These are phyloP conservation scores for Aphanoascus verrucosus DNA, from an alignment of 2,329 filamentous ascomycete species.

Conservation along the genomic window DNA sequence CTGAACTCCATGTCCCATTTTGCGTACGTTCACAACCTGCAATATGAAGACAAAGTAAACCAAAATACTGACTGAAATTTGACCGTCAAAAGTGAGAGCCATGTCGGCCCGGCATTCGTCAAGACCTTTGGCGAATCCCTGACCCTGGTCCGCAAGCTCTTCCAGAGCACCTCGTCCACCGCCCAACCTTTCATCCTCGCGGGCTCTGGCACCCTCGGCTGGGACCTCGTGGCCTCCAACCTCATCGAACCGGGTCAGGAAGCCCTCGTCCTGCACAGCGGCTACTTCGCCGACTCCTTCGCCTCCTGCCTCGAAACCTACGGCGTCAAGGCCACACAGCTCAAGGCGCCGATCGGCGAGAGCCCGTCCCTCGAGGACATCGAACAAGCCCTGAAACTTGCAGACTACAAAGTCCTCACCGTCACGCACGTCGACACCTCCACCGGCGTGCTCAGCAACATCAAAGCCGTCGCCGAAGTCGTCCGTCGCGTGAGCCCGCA, in stretches of 20 bases:
- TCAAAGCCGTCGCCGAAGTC: conserved; percentile 70
- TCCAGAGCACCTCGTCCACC: conserved; percentile 72
- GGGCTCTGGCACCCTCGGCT: conserved; percentile 89
- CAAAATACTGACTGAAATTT: background rate
- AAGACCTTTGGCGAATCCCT: conserved; percentile 83
- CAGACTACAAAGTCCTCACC: conserved; percentile 87
- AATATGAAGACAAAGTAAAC: background rate
- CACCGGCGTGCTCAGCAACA: conserved; percentile 86
- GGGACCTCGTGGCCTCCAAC: conserved; percentile 94
- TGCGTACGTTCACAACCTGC: conserved; percentile 33
- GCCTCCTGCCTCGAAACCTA: conserved; percentile 86
- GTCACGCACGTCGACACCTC: conserved; percentile 97
- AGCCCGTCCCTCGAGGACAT: conserved; percentile 78
- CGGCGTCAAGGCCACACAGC: conserved; percentile 76
- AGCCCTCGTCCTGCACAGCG: conserved; percentile 84
- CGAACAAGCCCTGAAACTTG: conserved; percentile 76
- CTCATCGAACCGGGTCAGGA: conserved; percentile 80
- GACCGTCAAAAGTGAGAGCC: conserved; percentile 62
- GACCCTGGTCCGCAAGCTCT: conserved; percentile 78
- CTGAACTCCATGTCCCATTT: conserved; percentile 91
- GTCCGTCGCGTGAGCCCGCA: conserved; percentile 81
- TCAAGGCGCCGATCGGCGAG: conserved; percentile 80
- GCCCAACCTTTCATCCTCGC: conserved; percentile 89
- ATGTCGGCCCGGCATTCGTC: conserved; percentile 82
- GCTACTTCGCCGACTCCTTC: conserved; percentile 95